Evolutionary conservation across 768 basidiomycete genomes (phyloP), one percentile per base, ranked within the genome.

Genomic region (Rickenella mellea): DNA sequence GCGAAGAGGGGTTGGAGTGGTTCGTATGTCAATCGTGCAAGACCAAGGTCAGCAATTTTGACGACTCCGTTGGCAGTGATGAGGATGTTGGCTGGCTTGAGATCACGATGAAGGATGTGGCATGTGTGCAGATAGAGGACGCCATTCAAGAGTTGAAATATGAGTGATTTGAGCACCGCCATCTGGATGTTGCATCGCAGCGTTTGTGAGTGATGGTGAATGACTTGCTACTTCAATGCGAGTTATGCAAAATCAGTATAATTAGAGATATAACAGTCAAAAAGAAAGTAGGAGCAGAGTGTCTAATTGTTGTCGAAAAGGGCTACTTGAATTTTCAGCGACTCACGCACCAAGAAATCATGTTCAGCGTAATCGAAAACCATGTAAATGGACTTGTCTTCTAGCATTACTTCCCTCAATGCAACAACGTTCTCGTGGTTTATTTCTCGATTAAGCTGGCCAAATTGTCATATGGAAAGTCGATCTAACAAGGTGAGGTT

Each of bases 281-380:
- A n/a, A n/a, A n/a, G n/a, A n/a, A n/a, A n/a, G 17, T 21, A 31
- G 5, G 5, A 24, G 20, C 20, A n/a, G 5, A 21, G 15, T 20
- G 37, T 19, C 31, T 41, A 41, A 7, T 7, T 11, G 6, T 9
- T 19, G 21, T 25, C 9, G 19, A 14, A 20, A n/a, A 36, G 15
- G 3, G 6, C 5, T 6, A 29, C 6, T n/a, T 21, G n/a, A n/a
- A n/a, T n/a, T n/a, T 19, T 28, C n/a, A 39, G 12, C 2, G n/a
- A 47, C 6, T 20, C 11, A 64, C 87, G 45, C 47, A 91, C 93
- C 37, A 98, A 72, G 57, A 98, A 97, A 62, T 99, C 96, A 55
- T 99, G 96, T 55, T 98, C 96, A 5, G 94, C 94, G 53, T 96
- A 99, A 52, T 98, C 94, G 51, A 99, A 98, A 11, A 98, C 92